Evolutionary conservation across 176 grass and related monocot species (phyloP).

Genomic region (Eleusine coracana): DNA sequence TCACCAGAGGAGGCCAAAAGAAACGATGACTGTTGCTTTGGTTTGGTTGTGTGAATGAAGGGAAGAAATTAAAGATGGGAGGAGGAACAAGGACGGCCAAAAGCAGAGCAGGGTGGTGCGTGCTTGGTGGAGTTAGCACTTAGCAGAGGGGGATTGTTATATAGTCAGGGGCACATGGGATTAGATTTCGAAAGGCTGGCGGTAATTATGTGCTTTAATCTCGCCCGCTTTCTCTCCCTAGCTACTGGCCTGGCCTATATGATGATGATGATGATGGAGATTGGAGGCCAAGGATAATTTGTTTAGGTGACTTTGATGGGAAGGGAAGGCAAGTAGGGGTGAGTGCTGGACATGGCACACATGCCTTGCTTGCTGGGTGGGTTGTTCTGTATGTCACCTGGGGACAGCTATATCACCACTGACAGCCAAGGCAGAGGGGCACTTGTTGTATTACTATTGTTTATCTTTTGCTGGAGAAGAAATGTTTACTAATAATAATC

Average conservation of each 20-base stretch:
- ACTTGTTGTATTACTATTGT: background rate
- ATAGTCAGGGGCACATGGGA: slow-evolving; percentile 47
- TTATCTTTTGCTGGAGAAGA: background rate
- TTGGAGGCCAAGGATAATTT: background rate
- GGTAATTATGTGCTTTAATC: slow-evolving; percentile 37
- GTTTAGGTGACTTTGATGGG: slow-evolving; percentile 40
- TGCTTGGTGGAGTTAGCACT: too few relatives aligned
- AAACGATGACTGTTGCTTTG: too few relatives aligned
- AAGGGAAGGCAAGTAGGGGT: slow-evolving; percentile 3
- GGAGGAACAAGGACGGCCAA: background rate
- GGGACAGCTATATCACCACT: slow-evolving; percentile 33
- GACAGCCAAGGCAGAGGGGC: background rate
- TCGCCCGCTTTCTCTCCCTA: background rate
- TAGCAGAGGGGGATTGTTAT: slow-evolving; percentile 39
- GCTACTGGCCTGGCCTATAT: background rate
- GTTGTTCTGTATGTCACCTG: slow-evolving; percentile 34
- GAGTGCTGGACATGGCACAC: slow-evolving; percentile 47
- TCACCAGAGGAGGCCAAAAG: background rate
- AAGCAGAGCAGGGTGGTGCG: background rate
- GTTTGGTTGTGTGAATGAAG: background rate
- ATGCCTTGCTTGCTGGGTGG: slow-evolving; percentile 61
- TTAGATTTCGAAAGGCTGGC: background rate
- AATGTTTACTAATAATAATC: background rate
- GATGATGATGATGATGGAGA: background rate
- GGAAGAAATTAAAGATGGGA: background rate